A percentile compares a stretch with the other conserved stretches of the same genome.
phyloP scores from a whole-genome alignment of 2,329 filamentous ascomycete species.

The Colletotrichum acutatum region DNA sequence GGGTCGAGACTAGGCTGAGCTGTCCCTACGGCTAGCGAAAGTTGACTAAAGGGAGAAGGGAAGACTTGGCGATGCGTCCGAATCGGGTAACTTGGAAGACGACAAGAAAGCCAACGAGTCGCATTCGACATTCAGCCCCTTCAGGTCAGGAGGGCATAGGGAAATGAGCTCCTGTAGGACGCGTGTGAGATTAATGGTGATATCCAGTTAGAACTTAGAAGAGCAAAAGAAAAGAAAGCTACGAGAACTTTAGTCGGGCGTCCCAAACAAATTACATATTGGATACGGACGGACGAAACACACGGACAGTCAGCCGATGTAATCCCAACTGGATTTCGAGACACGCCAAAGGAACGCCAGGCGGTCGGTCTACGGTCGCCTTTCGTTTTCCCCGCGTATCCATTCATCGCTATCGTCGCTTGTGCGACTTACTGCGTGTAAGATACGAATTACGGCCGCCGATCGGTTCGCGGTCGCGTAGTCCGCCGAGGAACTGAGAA shows the following conservation, averaged over 20 bases:
- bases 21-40: background rate
- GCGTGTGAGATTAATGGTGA: background rate
- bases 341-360: slow-evolving; percentile 18
- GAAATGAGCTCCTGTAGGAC: slow-evolving; percentile 9
- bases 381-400: slow-evolving; percentile 30
- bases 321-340: slow-evolving; percentile 11
- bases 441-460: background rate
- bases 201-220: too few species aligned
- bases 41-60: background rate
- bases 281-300: background rate
- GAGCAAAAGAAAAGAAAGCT: background rate
- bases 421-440: background rate
- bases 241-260: background rate
- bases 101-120: background rate
- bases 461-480: background rate
- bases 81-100: background rate
- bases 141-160: background rate
- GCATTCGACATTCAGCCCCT: background rate
- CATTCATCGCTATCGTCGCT: background rate
- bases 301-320: slow-evolving; percentile 21
- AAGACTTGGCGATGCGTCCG: background rate
- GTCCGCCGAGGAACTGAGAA: background rate
- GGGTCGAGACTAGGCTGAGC: slow-evolving; percentile 13
- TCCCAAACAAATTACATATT: slow-evolving; percentile 2
- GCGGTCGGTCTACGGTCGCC: background rate